A percentile compares a stretch with the other conserved stretches of the same genome.
These are phyloP conservation scores for Gaeumannomyces tritici DNA, from an alignment of 2,329 filamentous ascomycete genomes.

Conservation along the genomic window DNA sequence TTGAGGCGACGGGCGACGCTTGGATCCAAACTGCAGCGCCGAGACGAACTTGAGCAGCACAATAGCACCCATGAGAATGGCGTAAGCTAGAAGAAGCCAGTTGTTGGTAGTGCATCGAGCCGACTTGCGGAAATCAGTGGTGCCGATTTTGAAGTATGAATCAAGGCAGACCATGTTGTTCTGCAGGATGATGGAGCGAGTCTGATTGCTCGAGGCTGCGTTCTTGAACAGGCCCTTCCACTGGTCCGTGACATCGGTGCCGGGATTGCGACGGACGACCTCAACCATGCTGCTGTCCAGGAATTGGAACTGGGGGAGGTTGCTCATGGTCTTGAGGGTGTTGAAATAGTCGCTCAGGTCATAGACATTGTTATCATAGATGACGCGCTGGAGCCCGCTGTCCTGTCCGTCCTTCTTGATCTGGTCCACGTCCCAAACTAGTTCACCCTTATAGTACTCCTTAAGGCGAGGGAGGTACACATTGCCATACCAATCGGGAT, in stretches of 20 bases:
- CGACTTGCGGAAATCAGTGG: conserved; percentile 71
- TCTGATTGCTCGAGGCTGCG: conserved; percentile 42
- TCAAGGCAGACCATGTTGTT: conserved; percentile 75
- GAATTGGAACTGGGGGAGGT: conserved; percentile 54
- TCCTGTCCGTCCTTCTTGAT: conserved; percentile 58
- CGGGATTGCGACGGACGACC: conserved; percentile 65
- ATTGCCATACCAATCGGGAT: conserved; percentile 67
- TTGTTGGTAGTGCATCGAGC: conserved; percentile 79
- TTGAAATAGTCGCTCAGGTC: conserved; percentile 90
- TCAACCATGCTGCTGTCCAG: conserved; percentile 58
- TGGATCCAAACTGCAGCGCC: conserved; percentile 86
- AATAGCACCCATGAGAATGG: conserved; percentile 71
- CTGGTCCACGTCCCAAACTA: conserved; percentile 58
- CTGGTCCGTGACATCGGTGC: conserved; percentile 62
- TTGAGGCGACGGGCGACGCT: conserved; percentile 78
- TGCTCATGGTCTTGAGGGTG: conserved; percentile 52
- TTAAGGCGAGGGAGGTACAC: conserved; percentile 71
- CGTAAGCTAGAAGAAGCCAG: conserved; percentile 80
- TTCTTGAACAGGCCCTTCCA: conserved; percentile 47
- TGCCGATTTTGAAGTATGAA: conserved; percentile 74
- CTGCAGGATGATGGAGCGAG: conserved; percentile 36
- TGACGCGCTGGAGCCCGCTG: conserved; percentile 67
- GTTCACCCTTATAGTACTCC: conserved; percentile 76
- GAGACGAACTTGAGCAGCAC: conserved; percentile 85
- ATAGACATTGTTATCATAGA: conserved; percentile 67